Evolutionary conservation across 2,329 filamentous ascomycete species (phyloP).

Genomic region (Lomentospora prolificans): DNA sequence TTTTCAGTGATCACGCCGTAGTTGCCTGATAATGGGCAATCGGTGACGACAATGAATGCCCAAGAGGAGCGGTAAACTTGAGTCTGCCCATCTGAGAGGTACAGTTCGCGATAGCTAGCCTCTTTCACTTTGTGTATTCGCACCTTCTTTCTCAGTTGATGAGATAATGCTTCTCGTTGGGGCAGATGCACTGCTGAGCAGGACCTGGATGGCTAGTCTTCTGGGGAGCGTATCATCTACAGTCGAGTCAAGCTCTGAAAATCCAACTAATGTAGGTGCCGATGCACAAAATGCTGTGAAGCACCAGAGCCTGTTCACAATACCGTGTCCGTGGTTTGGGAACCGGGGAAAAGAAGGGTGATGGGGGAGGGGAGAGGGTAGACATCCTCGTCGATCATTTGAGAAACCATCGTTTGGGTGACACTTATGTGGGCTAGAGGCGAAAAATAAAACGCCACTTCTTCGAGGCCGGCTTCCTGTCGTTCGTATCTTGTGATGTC

Average conservation of each 20-base stretch:
- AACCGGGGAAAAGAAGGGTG: not conserved
- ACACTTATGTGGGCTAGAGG: not conserved
- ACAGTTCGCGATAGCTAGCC: too few relatives aligned
- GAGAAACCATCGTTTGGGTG: not conserved
- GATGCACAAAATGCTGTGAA: not conserved
- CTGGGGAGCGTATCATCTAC: too few relatives aligned
- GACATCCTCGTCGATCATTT: not conserved
- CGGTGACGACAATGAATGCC: too few relatives aligned
- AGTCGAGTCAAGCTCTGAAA: too few relatives aligned
- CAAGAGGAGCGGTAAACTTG: not conserved
- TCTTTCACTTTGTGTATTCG: too few relatives aligned
- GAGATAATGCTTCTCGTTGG: too few relatives aligned
- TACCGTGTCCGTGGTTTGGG: conserved; percentile 2
- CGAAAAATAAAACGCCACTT: conserved; percentile 1
- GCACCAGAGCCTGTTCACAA: not conserved
- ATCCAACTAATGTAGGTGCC: not conserved
- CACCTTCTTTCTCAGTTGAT: too few relatives aligned
- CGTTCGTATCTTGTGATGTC: not conserved
- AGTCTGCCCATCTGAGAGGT: too few relatives aligned
- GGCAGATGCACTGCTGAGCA: too few relatives aligned
- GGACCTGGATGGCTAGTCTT: too few relatives aligned
- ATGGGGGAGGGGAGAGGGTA: not conserved
- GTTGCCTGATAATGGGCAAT: not conserved
- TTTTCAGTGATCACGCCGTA: not conserved
- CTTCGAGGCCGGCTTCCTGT: not conserved